Conservation (phyloP, 1,284 basidiomycete genomes). For the Sporisorium iseilematis-ciliati region DNA sequence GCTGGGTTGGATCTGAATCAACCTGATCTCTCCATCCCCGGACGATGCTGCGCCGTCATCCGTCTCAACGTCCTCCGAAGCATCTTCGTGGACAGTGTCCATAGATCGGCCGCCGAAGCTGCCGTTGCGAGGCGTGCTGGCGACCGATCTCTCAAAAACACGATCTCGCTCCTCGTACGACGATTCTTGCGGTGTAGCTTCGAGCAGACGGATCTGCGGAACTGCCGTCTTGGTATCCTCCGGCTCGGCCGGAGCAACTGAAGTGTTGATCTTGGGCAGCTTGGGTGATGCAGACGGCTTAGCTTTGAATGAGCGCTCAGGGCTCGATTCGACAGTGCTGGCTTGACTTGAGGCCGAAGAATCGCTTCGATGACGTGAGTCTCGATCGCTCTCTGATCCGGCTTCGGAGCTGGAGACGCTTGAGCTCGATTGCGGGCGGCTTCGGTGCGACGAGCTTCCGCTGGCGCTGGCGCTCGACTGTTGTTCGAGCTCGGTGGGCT, state of each 20-base stretch:
- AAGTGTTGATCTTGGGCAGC: slow-evolving; percentile 34
- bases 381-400: slow-evolving; percentile 18
- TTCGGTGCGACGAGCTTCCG: background rate
- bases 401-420: slow-evolving; percentile 14
- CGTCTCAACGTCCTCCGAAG: slow-evolving; percentile 7
- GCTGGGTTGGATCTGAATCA: slow-evolving; percentile 20
- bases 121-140: slow-evolving; percentile 4
- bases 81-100: slow-evolving; percentile 31
- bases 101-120: slow-evolving; percentile 16
- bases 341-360: slow-evolving; percentile 30
- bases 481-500: background rate
- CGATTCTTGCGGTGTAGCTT: slow-evolving; percentile 32
- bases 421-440: background rate
- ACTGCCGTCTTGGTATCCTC: background rate
- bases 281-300: slow-evolving; percentile 7
- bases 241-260: background rate
- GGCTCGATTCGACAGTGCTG: slow-evolving; percentile 24
- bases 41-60: background rate
- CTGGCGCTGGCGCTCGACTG: background rate
- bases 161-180: slow-evolving; percentile 32
- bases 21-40: slow-evolving; percentile 8
- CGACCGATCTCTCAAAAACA: background rate
- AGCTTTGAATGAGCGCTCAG: background rate
- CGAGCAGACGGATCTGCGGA: slow-evolving; percentile 28
- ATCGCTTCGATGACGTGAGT: slow-evolving; percentile 25